Percentiles rank a stretch among this genome's conserved stretches.
Conservation (phyloP, 257 asterid species). For the Handroanthus guayacan region DNA sequence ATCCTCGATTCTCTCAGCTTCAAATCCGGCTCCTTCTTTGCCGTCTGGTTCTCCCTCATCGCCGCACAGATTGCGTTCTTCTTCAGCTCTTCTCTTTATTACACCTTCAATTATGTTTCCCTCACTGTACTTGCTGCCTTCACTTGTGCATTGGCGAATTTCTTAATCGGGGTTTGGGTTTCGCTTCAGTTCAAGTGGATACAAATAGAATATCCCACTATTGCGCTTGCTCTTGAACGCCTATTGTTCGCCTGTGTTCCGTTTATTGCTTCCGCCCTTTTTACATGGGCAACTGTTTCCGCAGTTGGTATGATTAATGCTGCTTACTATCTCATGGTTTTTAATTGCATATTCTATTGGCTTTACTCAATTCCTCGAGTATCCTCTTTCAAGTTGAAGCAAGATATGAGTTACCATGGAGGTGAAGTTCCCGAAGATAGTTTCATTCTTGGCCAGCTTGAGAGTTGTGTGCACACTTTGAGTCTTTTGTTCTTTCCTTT, state of each 20-base stretch:
- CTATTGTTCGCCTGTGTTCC: constrained; percentile 90
- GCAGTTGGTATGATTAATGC: constrained; percentile 90
- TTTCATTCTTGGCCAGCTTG: constrained; percentile 84
- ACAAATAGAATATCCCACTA: constrained; percentile 90
- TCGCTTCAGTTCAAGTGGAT: constrained; percentile 98
- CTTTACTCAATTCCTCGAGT: constrained; percentile 84
- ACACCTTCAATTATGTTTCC: constrained; percentile 60
- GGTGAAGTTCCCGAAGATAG: constrained; percentile 78
- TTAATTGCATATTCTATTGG: constrained; percentile 93
- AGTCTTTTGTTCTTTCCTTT: constrained; percentile 78
- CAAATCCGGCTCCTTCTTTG: constrained; percentile 90
- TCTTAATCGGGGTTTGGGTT: constrained; percentile 90
- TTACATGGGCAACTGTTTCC: constrained; percentile 95
- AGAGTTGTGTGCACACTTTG: constrained; percentile 89
- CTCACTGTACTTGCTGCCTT: constrained; percentile 71
- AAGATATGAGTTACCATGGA: constrained; percentile 76
- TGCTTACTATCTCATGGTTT: constrained; percentile 87
- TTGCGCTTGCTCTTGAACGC: constrained; percentile 89
- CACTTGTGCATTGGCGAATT: constrained; percentile 76
- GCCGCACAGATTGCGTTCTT: constrained; percentile 82
- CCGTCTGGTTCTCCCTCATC: constrained; percentile 88
- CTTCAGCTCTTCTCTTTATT: constrained; percentile 69
- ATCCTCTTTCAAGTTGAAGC: constrained; percentile 84
- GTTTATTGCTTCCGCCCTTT: constrained; percentile 66
- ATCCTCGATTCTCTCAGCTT: constrained; percentile 83